Evolutionary conservation across 1,284 basidiomycete genomes (phyloP), one percentile per base, ranked within the genome.

Genomic region (Pascua guehoae): DNA sequence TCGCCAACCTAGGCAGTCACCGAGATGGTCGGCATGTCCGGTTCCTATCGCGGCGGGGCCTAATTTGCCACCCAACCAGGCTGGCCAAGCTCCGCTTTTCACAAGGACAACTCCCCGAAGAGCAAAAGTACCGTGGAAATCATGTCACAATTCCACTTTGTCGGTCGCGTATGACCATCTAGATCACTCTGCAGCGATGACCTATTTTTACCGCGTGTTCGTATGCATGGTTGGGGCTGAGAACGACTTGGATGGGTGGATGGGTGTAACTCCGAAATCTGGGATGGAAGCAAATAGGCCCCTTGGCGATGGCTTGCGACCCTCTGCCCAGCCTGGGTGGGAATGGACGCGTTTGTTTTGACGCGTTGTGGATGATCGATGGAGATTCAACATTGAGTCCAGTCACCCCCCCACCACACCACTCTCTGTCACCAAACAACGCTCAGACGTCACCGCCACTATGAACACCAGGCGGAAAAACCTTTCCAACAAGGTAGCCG

Each of bases 381-480:
- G n/a, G 16, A 50, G 36, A n/a, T 42, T 11, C 44, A 47, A 43
- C 51, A 40, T 56, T 49, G 53, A 48, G 56, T 53, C 42, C 46
- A 38, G 39, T 42, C 40, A 18, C 43, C 37, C 51, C 50, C 46
- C 18, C 32, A 48, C 16, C 50, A 47, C 48, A 39, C n/a, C n/a
- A n/a, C n/a, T n/a, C n/a, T 32, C 24, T 32, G 24, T 32, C 24
- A 32, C 12, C 32, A 10, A 42, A 16, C 8, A 48, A 41, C 18
- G 39, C 41, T 43, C 32, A 46, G 49, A 43, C 48, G 24, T 12
- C 37, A 24, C 43, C 40, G 36, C 39, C 37, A 36, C 41, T 39
- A 69, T 72, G 67, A 71, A 72, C 56, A 61, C 72, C 44, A 57
- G 72, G n/a, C 70, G 70, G 7, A 72, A 76, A 8, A 72, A 76